Evolutionary conservation across 2,329 filamentous ascomycete species (phyloP).

Genomic region (Epichloe uncinata): DNA sequence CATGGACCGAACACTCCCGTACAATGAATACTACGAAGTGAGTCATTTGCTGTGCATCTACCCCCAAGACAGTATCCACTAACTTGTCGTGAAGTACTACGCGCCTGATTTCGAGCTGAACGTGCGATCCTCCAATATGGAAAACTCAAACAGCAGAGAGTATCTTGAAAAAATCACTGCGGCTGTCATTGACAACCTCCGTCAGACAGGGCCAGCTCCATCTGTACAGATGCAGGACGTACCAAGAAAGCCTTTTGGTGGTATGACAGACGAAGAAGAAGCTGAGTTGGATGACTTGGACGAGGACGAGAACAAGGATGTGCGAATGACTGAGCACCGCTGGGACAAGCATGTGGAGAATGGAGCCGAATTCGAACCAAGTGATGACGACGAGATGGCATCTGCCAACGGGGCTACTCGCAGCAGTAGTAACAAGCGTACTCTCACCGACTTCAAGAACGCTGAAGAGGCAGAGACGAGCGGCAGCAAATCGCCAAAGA

Average conservation of each 20-base stretch:
- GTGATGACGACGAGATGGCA: constrained; percentile 76
- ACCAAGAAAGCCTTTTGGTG: constrained; percentile 45
- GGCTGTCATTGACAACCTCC: constrained; percentile 71
- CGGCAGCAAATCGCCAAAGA: constrained; percentile 23
- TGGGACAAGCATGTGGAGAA: constrained; percentile 69
- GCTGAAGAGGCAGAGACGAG: constrained; percentile 25
- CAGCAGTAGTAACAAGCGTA: constrained; percentile 33
- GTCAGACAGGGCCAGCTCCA: constrained; percentile 73
- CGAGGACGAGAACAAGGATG: constrained; percentile 76
- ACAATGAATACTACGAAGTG: constrained; percentile 88
- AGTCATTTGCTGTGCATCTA: constrained; percentile 8
- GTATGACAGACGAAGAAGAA: constrained; percentile 54
- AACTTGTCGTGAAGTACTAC: constrained; percentile 56
- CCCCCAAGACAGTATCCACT: constrained; percentile 5
- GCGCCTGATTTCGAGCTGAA: constrained; percentile 83
- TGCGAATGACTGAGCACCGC: constrained; percentile 64
- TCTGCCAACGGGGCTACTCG: constrained; percentile 56
- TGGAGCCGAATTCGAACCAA: constrained; percentile 73
- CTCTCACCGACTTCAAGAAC: constrained; percentile 39
- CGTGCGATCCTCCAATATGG: constrained; percentile 76
- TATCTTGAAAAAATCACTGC: constrained; percentile 74
- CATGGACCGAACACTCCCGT: constrained; percentile 73
- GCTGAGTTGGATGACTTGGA: constrained; percentile 57
- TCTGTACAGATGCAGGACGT: constrained; percentile 84
- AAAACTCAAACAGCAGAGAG: constrained; percentile 76